Evolutionary conservation across 257 asterid species (phyloP), one percentile per base, ranked within the genome.

Genomic region (Lantana camara): DNA sequence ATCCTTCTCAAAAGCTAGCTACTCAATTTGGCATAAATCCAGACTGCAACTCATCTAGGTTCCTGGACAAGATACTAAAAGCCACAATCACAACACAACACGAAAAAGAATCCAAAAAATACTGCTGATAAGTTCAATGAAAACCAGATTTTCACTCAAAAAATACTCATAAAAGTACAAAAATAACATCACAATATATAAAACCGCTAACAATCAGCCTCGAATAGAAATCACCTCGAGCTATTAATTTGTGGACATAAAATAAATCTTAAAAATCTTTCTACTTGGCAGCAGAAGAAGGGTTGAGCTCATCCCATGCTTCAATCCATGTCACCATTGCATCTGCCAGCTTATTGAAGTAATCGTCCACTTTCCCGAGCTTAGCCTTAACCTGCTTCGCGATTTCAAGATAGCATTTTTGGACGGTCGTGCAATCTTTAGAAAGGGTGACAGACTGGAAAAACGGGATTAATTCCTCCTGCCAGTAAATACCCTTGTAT

Each of bases 401-500:
- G 61, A 79, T 70, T 67, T 79, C 82, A 12, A 79, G 20, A 40
- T 79, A 79, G 79, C 85, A 79, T 63, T 76, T 76, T 1, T 72
- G 81, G 37, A 79, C 82, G n/a, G 85, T 75, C 48, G 75, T 72
- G 77, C 82, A 73, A 20, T 79, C 85, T 55, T 75, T 79, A 0
- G 82, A 67, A 44, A 79, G 75, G 59, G 35, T 11, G 3, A 73
- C 68, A 0, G 85, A 64, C 29, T 79, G 85, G 79, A 79, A 79
- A 60, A 79, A 79, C 0, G 85, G 85, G 70, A 79, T 79, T n/a
- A 79, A 67, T 47, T 79, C 85, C 45, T 79, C 85, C 37, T 79
- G 85, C 85, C 82, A 79, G 72, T 75, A 79, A 53, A 79, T 75
- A n/a, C 85, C 85, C 68, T 79, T 79, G 79, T 79, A 79, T 53